These are phyloP conservation scores for Mollisia scopiformis DNA, from an alignment of 2,329 filamentous ascomycete species.

Conservation along the genomic window DNA sequence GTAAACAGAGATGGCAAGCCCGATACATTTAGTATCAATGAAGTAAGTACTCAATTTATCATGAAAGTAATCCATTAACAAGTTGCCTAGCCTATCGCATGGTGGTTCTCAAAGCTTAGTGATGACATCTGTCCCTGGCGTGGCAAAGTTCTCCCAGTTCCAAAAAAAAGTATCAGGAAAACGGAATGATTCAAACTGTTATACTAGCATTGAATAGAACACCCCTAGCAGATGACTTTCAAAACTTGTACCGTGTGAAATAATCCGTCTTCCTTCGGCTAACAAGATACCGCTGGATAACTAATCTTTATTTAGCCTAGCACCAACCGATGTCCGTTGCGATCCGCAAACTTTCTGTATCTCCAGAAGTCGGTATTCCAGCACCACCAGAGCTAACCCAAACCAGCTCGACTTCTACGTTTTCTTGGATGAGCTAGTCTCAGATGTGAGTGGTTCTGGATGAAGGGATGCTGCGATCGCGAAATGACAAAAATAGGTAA, in stretches of 20 bases:
- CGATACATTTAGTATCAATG: background rate
- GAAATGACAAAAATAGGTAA: constrained; percentile 14
- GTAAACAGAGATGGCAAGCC: constrained; percentile 1
- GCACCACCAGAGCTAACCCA: constrained; percentile 8
- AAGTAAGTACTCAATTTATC: background rate
- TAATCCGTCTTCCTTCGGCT: too few relatives aligned
- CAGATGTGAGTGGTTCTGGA: constrained; percentile 18
- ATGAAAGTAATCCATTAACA: constrained; percentile 7
- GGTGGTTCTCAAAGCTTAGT: constrained; percentile 14
- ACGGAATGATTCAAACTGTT: constrained; percentile 3
- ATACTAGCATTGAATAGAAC: too few relatives aligned
- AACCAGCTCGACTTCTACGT: constrained; percentile 16
- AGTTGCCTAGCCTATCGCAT: constrained; percentile 10
- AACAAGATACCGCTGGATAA: background rate
- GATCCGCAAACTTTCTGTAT: constrained; percentile 17
- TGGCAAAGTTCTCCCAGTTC: constrained; percentile 10
- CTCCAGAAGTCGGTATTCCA: constrained; percentile 1
- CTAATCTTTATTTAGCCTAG: constrained; percentile 12
- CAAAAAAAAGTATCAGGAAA: constrained; percentile 10
- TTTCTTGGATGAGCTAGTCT: constrained; percentile 20
- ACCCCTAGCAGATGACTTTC: too few relatives aligned
- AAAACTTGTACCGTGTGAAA: too few relatives aligned
- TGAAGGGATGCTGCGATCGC: constrained; percentile 18
- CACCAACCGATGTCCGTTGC: constrained; percentile 12
- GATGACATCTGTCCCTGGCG: constrained; percentile 6